Evolutionary conservation across 208 protist species (phyloP).

Genomic region (Wallacemonas rigidus): DNA sequence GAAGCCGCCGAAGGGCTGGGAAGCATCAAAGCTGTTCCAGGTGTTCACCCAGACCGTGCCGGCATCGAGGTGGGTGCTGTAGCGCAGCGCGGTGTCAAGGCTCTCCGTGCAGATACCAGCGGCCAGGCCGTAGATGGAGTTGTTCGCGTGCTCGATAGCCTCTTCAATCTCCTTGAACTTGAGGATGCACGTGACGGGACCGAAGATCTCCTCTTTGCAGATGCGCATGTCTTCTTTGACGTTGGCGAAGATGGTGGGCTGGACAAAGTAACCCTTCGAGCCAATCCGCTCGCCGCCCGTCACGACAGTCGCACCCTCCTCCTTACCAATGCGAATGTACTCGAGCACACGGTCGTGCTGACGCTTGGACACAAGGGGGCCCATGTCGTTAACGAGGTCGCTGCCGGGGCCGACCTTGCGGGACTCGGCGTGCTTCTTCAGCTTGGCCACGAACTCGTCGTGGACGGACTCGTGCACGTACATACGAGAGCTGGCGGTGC

Average conservation of each 20-base stretch:
- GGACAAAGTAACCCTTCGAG: constrained; percentile 81
- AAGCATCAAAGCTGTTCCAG: constrained; percentile 79
- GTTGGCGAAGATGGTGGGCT: constrained; percentile 83
- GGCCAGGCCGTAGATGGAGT: constrained; percentile 82
- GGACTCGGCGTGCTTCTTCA: constrained; percentile 52
- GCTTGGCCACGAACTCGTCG: constrained; percentile 74
- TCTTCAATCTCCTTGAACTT: constrained; percentile 86
- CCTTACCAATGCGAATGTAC: constrained; percentile 81
- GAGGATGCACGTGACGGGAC: constrained; percentile 84
- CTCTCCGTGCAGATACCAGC: constrained; percentile 79
- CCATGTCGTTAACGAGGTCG: constrained; percentile 48
- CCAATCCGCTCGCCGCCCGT: constrained; percentile 54
- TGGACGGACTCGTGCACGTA: constrained; percentile 84
- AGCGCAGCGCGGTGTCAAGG: constrained; percentile 69
- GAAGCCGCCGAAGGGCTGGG: constrained; percentile 85
- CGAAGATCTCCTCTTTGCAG: constrained; percentile 89
- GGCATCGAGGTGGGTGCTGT: constrained; percentile 55
- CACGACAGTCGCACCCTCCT: constrained; percentile 71
- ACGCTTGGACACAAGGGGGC: constrained; percentile 67
- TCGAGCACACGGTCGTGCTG: constrained; percentile 72
- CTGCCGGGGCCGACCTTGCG: constrained; percentile 62
- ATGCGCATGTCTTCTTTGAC: constrained; percentile 78
- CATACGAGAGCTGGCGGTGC: constrained; percentile 82
- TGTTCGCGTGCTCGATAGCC: constrained; percentile 77
- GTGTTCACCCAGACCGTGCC: constrained; percentile 91